Evolutionary conservation across 345 rosid genomes (phyloP), one percentile per base, ranked within the genome.

Genomic region (Pseudoturritis turrita): DNA sequence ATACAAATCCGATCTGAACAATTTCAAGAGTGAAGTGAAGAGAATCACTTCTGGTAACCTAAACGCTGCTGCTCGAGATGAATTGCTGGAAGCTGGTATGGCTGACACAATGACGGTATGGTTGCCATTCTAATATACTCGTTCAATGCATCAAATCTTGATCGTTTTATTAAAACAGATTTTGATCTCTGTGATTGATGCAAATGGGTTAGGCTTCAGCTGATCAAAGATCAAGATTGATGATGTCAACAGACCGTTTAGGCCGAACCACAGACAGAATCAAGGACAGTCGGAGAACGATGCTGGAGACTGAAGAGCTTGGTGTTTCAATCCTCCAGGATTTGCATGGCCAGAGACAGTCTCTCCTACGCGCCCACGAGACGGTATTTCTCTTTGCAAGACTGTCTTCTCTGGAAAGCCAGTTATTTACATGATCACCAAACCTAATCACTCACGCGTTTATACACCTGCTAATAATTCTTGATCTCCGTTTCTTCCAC

Each of bases 321-420:
- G 97, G 97, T 67, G 98, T 94, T 74, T 91, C 98, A 2, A 89
- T 94, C 73, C 97, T 91, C 78, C 88, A 89, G 59, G 98, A 94
- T 76, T 70, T 94, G 82, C 91, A 88, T 71, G 86, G 86, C 10
- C 98, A 94, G 79, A 54, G 97, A 41, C 91, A 94, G 62, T 75
- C 95, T 68, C 96, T 94, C 23, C 65, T 94, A 56, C 86, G 80
- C 3, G 89, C 97, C 11, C 76, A 91, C 66, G 80, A 83, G 74
- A 85, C 91, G 26, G 26, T 25, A 25, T 25, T 25, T 0, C 26
- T 25, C 4, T 25, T 4, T 25, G 26, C 26, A 25, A 25, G 26
- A 25, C 26, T 25, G 26, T 25, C 4, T 25, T 25, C 3, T 1
- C 26, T 25, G 26, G 26, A 25, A 3, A 25, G 26, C 26, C 26